phyloP scores from a whole-genome alignment of 345 rosid species.

The Rhodomyrtus tomentosa region DNA sequence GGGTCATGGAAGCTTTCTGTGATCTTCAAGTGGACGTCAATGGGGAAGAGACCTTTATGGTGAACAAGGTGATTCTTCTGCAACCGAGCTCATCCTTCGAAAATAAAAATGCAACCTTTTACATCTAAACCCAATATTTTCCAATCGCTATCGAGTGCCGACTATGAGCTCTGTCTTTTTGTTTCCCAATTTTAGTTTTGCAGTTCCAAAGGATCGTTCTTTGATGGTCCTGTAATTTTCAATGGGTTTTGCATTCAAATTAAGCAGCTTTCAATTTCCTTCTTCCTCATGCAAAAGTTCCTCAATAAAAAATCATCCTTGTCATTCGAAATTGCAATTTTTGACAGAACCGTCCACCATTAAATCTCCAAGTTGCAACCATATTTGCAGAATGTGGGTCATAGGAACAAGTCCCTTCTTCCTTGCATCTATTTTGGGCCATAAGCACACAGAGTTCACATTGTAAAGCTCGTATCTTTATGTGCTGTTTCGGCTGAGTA shows the following conservation, averaged over 20 bases:
- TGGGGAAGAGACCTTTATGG: constrained; percentile 76
- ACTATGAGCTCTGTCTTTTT: not conserved
- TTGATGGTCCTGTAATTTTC: not conserved
- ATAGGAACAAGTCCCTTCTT: not conserved
- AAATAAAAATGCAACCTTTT: not conserved
- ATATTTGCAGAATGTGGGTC: constrained; percentile 21
- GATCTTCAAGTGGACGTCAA: constrained; percentile 91
- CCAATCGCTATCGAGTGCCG: not conserved
- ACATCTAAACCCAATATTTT: not conserved
- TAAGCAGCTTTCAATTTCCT: not conserved
- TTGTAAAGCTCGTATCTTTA: not conserved
- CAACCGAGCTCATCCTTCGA: not conserved
- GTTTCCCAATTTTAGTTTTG: not conserved
- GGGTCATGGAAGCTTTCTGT: constrained; percentile 60
- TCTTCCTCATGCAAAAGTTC: not conserved
- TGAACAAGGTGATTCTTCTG: constrained; percentile 45
- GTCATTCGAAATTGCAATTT: not conserved
- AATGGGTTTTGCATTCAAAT: not conserved
- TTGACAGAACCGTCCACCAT: not conserved
- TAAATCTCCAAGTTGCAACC: constrained; percentile 16
- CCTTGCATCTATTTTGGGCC: not conserved
- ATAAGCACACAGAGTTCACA: not conserved
- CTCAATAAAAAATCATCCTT: not conserved
- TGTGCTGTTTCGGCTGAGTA: not conserved
- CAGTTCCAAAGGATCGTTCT: not conserved